Evolutionary conservation across 805 yeast species (phyloP).

Genomic region (Sporopachydermia lactativora): DNA sequence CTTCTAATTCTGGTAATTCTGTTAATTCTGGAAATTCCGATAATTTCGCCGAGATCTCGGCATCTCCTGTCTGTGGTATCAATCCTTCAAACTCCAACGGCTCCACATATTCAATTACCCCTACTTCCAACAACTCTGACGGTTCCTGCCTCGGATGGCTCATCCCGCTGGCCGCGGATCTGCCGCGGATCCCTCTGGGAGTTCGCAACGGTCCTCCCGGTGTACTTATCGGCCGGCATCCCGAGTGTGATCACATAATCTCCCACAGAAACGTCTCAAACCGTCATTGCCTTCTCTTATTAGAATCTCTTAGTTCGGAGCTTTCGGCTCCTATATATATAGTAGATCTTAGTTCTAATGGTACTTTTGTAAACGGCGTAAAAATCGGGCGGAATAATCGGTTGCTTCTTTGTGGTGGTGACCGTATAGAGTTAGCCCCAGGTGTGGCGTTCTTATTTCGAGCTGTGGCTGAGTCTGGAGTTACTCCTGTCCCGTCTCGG

Average conservation of each 20-base stretch:
- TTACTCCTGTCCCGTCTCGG: neutral
- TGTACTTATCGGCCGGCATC: neutral
- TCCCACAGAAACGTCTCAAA: neutral
- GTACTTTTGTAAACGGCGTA: neutral
- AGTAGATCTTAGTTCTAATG: neutral
- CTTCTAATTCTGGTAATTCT: too few species aligned
- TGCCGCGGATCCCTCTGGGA: neutral
- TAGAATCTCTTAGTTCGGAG: neutral
- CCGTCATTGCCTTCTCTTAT: neutral
- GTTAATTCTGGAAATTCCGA: too few species aligned
- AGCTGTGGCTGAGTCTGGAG: too few species aligned
- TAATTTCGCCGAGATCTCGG: too few species aligned
- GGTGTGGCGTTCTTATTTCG: neutral
- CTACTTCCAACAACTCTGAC: too few species aligned
- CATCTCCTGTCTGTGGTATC: too few species aligned
- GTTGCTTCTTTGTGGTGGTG: neutral
- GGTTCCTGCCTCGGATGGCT: too few species aligned
- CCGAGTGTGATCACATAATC: conserved; percentile 1
- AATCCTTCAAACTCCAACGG: too few species aligned
- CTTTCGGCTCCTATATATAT: neutral
- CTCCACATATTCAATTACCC: too few species aligned
- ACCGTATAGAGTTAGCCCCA: neutral
- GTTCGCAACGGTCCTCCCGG: neutral
- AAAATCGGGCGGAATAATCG: neutral
- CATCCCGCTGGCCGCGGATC: neutral